Conservation (phyloP, 2,329 filamentous ascomycete species). For the Nectriaceae sp. region DNA sequence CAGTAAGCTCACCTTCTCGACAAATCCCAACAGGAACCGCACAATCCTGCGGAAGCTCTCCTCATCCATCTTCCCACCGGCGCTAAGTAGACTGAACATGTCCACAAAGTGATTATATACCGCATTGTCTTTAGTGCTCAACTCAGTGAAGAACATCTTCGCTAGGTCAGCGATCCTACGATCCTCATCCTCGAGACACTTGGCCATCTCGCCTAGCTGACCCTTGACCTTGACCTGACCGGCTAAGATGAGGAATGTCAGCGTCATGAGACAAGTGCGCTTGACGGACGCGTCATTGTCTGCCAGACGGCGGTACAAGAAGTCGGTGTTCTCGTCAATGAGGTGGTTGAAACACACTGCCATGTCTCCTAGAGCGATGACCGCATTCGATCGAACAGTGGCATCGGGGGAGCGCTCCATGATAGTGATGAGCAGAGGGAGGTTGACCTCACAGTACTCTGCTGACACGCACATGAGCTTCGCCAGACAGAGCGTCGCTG, state of each 20-base stretch:
- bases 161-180: constrained; percentile 91
- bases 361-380: constrained; percentile 97
- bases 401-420: constrained; percentile 93
- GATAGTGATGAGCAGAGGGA: constrained; percentile 94
- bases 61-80: constrained; percentile 78
- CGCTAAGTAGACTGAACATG: constrained; percentile 92
- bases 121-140: constrained; percentile 97
- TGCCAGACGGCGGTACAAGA: constrained; percentile 89
- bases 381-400: constrained; percentile 91
- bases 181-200: constrained; percentile 96
- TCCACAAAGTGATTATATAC: constrained; percentile 99
- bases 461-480: constrained; percentile 99
- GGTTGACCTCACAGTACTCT: constrained; percentile 92
- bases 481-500: constrained; percentile 89
- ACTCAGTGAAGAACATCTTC: constrained; percentile 97
- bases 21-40: constrained; percentile 91
- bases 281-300: constrained; percentile 90
- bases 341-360: constrained; percentile 99
- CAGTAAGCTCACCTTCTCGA: constrained; percentile 77
- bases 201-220: constrained; percentile 97
- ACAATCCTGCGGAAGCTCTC: constrained; percentile 85
- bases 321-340: constrained; percentile 98
- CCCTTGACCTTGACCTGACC: constrained; percentile 99
- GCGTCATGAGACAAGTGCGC: constrained; percentile 95
- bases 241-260: constrained; percentile 95